Base-by-base conservation (phyloP, 2,329 filamentous ascomycete species). In the Eutypella sp. region DNA sequence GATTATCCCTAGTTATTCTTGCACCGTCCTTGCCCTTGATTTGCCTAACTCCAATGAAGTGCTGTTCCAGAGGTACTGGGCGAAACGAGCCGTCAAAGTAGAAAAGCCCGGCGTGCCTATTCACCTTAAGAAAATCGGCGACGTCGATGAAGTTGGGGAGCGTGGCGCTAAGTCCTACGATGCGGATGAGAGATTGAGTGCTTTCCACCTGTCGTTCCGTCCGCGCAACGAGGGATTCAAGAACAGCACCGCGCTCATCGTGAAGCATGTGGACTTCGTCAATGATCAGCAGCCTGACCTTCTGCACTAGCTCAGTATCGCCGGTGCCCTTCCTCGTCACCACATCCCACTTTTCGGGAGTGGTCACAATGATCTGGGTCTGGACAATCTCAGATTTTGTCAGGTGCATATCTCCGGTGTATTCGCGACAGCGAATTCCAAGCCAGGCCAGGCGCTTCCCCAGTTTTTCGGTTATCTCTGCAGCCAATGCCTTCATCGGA, bases 181-280 rank as follows among this genome's bases (percentile, higher is more conserved):
- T 95, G 20, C 95, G 88, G 60, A 99, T 99, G 40, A 99, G 76
- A 2, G 90, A 96, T 65, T 99, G 93, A 0, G 93, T 99, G 65
- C 91, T 96, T 68, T 99, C 95, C 0, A 99, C 95, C 61, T 99
- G 93, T 52, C 93, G 79, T 69, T 97, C 86, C 0, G 95, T 99
- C 57, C 93, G 82, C 10, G 93, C 93, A 15, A 99, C 95, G 19
- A 99, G 75, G 5, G 92, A 96, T 63, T 99, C 93, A 23, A 99
- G 78, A 0, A 99, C 95, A 11, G 95, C 90, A 60, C 93, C 93
- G 64, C 93, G 84, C 66, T 97, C 93, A 64, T 99, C 93, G 60
- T 99, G 95, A 58, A 99, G 84, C 95, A 99, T 99, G 63, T 99
- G 93, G 1, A 99, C 93, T 70, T 99, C 93, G 66, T 99, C 93